Conservation (phyloP, 306 rosid genomes). For the Lathyrus oleraceus region DNA sequence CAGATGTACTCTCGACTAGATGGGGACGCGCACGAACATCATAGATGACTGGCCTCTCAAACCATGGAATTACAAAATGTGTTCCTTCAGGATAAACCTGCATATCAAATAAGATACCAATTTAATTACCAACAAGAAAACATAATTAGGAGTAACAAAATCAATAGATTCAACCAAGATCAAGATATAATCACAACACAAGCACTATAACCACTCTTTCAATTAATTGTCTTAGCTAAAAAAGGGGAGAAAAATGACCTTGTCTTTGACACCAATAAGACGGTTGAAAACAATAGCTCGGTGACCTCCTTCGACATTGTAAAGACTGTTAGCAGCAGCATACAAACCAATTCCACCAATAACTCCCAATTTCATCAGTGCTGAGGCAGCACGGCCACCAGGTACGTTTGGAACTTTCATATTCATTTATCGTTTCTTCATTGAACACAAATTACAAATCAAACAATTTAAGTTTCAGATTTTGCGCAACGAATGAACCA, state of each 20-base stretch:
- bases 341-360: constrained; percentile 65
- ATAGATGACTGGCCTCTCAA: constrained; percentile 83
- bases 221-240: neutral
- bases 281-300: constrained; percentile 88
- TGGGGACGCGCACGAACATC: constrained; percentile 85
- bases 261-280: constrained; percentile 67
- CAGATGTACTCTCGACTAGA: constrained; percentile 68
- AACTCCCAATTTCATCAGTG: constrained; percentile 56
- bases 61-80: constrained; percentile 78
- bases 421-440: constrained; percentile 37
- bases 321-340: constrained; percentile 69
- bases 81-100: constrained; percentile 97
- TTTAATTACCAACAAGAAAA: neutral
- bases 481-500: neutral
- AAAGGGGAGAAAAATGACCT: constrained; percentile 48
- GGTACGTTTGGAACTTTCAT: constrained; percentile 40
- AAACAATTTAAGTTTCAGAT: neutral
- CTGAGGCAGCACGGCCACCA: constrained; percentile 59
- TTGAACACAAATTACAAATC: neutral
- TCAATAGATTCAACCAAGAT: neutral
- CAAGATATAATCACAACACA: neutral
- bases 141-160: neutral
- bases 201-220: neutral
- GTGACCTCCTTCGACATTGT: constrained; percentile 91
- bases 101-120: constrained; percentile 25